Evolutionary conservation across 1,139 yeast species (phyloP).

Genomic region (Starmera stellimalicola): DNA sequence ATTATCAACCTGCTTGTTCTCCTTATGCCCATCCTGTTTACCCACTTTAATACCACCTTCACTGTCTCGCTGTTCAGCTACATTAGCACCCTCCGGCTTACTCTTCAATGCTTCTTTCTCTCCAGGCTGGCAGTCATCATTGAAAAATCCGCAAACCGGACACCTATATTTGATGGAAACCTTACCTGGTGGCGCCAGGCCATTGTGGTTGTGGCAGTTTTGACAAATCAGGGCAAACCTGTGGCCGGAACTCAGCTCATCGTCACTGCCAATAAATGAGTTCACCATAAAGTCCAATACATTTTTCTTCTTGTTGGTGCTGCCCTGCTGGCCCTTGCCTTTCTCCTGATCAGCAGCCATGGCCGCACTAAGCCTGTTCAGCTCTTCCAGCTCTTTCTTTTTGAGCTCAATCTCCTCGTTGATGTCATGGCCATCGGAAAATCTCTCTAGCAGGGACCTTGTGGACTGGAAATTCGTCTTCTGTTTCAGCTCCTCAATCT

Average conservation of each 20-base stretch:
- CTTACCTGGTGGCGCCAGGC: slow-evolving; percentile 70
- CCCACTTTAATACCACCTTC: no score
- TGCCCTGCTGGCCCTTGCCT: not conserved
- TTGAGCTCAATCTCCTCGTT: slow-evolving; percentile 32
- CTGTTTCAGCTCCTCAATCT: slow-evolving; percentile 68
- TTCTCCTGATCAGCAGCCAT: no score
- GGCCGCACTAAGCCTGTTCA: slow-evolving; percentile 26
- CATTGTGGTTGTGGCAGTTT: slow-evolving; percentile 62
- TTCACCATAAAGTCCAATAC: slow-evolving; percentile 26
- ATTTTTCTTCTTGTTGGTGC: not conserved
- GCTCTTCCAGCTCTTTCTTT: slow-evolving; percentile 28
- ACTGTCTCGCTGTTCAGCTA: no score
- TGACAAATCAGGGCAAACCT: slow-evolving; percentile 69
- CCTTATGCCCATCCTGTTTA: no score
- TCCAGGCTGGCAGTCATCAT: no score
- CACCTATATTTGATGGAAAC: slow-evolving; percentile 61
- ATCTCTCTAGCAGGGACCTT: slow-evolving; percentile 59
- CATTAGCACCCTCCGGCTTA: no score
- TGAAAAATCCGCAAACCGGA: slow-evolving; percentile 59
- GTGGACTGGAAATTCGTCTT: slow-evolving; percentile 74
- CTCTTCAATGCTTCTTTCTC: no score
- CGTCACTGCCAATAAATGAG: slow-evolving; percentile 61
- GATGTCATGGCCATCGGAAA: slow-evolving; percentile 34
- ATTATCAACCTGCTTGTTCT: no score
- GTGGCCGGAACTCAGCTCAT: slow-evolving; percentile 50